Conservation (phyloP, 2,329 filamentous ascomycete species). For the Aspergillus terreus region DNA sequence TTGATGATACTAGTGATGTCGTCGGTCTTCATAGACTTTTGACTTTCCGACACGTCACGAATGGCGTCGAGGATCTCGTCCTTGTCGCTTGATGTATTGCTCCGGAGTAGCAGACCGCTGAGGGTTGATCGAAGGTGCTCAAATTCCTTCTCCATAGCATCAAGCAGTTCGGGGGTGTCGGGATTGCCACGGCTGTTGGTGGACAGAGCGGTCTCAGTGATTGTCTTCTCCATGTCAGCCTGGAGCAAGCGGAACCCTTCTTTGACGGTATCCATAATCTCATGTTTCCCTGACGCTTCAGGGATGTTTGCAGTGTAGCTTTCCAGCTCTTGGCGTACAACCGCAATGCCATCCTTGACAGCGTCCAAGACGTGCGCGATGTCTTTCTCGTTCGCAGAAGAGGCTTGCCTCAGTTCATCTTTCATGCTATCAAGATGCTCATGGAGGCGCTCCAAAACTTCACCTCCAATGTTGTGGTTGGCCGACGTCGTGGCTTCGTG, state of each 20-base stretch:
- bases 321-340: slow-evolving; percentile 75
- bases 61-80: slow-evolving; percentile 61
- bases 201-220: slow-evolving; percentile 40
- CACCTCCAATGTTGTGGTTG: slow-evolving; percentile 51
- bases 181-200: slow-evolving; percentile 35
- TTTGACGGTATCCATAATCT: slow-evolving; percentile 68
- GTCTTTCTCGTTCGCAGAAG: slow-evolving; percentile 72
- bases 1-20: slow-evolving; percentile 47
- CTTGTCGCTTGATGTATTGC: slow-evolving; percentile 54
- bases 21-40: slow-evolving; percentile 24
- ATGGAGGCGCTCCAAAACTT: slow-evolving; percentile 58
- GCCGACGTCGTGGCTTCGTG: slow-evolving; percentile 52
- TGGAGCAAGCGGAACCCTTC: slow-evolving; percentile 61
- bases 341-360: slow-evolving; percentile 81
- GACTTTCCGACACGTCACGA: slow-evolving; percentile 43
- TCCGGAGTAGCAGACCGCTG: slow-evolving; percentile 64
- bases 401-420: slow-evolving; percentile 70
- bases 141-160: slow-evolving; percentile 76
- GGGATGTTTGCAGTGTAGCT: slow-evolving; percentile 70
- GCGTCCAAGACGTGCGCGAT: slow-evolving; percentile 87
- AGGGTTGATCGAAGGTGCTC: slow-evolving; percentile 76
- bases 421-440: slow-evolving; percentile 60
- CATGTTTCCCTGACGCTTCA: slow-evolving; percentile 68
- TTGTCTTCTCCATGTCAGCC: slow-evolving; percentile 52
- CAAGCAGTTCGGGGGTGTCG: slow-evolving; percentile 66